Evolutionary conservation across 139 green algal species (phyloP), one percentile per base, ranked within the genome.

Genomic region (Chlorella sorokiniana): DNA sequence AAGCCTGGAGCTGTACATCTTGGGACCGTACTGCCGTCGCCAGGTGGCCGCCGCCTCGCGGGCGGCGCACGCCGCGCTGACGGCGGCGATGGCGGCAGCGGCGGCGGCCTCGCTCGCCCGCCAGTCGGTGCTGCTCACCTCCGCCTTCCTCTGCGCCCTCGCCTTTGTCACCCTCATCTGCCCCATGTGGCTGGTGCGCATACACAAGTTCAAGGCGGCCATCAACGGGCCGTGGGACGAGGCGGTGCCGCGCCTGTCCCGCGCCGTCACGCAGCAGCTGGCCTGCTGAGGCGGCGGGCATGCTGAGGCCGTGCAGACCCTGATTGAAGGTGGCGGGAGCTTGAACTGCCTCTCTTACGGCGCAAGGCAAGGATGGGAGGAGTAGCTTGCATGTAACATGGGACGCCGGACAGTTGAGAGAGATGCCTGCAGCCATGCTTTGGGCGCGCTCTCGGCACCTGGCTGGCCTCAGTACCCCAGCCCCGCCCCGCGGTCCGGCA

Each of bases 221-320:
- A 98, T 98, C 80, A 97, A 93, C 61, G 94, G 94, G 1, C 93
- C 93, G 1, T 97, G 94, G 94, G 94, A 97, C 69, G 92, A 96
- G 72, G 94, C 94, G 23, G 91, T 92, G 67, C 94, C 94, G 7
- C 64, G 80, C 2, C 82, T 86, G 52, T 69, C 68, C 14, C 7
- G 29, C 2, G 54, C 40, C 23, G 41, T 84, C 7, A 75, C 25
- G 27, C 73, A 44, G 4, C 70, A 77, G 16, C 70, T 77, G n/a
- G 44, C 70, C 70, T 25, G 45, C 44, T 27, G 5, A 38, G 42
- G 63, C 2, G 31, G 29, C n/a, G n/a, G 11, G 48, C 16, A 11
- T n/a, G 56, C 23, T 65, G 56, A 65, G 11, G 48, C 48, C 11
- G 48, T 11, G 16, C 16, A 59, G 48, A 16, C 48, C 48, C 48